phyloP scores from a whole-genome alignment of 768 basidiomycete species.

The Trametes cinnabarina region DNA sequence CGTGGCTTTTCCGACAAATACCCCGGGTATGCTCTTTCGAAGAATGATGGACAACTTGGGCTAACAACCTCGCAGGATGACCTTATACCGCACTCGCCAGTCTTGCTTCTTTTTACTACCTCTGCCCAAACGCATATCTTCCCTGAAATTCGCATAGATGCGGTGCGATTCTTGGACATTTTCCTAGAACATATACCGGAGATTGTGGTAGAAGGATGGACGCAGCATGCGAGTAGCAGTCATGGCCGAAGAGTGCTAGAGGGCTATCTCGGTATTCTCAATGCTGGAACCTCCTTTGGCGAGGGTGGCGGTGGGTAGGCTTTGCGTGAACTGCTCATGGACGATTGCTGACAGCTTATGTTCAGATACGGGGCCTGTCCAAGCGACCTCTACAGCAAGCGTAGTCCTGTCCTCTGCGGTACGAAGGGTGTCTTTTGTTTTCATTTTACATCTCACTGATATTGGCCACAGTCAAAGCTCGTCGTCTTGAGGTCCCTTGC shows the following conservation, averaged over 20 bases:
- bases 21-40: slow-evolving; percentile 43
- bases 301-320: slow-evolving; percentile 48
- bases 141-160: slow-evolving; percentile 91
- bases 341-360: not conserved
- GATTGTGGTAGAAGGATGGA: slow-evolving; percentile 68
- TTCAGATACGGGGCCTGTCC: slow-evolving; percentile 31
- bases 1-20: slow-evolving; percentile 69
- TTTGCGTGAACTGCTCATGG: not conserved
- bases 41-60: not conserved
- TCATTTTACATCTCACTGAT: not conserved
- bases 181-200: slow-evolving; percentile 70
- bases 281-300: slow-evolving; percentile 61
- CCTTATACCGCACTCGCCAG: slow-evolving; percentile 69
- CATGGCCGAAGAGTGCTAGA: slow-evolving; percentile 68
- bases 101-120: slow-evolving; percentile 79
- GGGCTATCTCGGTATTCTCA: slow-evolving; percentile 79
- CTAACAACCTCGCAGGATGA: slow-evolving; percentile 47
- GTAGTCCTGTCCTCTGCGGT: slow-evolving; percentile 66
- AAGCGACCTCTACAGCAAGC: slow-evolving; percentile 60
- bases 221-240: slow-evolving; percentile 39
- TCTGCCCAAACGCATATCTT: slow-evolving; percentile 95
- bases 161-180: slow-evolving; percentile 74
- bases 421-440: slow-evolving; percentile 23
- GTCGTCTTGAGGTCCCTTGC: slow-evolving; percentile 72
- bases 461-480: slow-evolving; percentile 61